Evolutionary conservation across 2,329 filamentous ascomycete genomes (phyloP), one percentile per base, ranked within the genome.

Genomic region (Bipolaris victoriae): DNA sequence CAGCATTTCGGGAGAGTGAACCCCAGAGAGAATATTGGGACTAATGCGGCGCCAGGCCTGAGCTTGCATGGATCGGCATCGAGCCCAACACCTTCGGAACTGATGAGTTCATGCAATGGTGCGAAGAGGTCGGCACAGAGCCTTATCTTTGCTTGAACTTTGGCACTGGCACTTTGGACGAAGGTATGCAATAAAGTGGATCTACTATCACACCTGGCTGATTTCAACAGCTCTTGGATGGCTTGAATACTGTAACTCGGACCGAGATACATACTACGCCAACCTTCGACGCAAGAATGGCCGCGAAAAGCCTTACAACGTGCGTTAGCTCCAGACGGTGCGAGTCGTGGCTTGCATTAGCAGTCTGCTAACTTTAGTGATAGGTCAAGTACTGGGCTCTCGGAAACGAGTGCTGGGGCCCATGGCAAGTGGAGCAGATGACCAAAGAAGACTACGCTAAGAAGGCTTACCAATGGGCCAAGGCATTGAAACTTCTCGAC

Each of bases 91-190:
- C 88, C 60, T 93, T 95, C 69, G 91, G 91, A 55, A 95, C 91
- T 0, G 90, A 95, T 74, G 91, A 95, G 79, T 95, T 95, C 77
- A 86, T 95, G 83, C 83, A 88, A 65, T 94, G 90, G 90, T 91
- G 90, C 62, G 83, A 88, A 64, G 80, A 85, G 9, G 85, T 92
- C 7, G 86, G 86, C 22, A 89, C 90, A 0, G 89, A 93, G 79
- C 91, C 91, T 4, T 95, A 92, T 73, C 81, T 95, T 39, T 88
- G 86, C 61, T 80, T 95, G 55, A 95, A 95, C 79, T 88, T 95
- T 75, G 91, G 90, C 55, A 95, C 91, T 2, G 90, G 74, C 13
- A 84, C 82, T 16, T 70, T 84, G 15, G 80, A 82, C 55, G 82
- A 84, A 80, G 81, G 81, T 83, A 43, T 33, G 57, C 9, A 20